Conservation (phyloP, 129 eudicot genomes). For the Heracleum sosnowskyi region DNA sequence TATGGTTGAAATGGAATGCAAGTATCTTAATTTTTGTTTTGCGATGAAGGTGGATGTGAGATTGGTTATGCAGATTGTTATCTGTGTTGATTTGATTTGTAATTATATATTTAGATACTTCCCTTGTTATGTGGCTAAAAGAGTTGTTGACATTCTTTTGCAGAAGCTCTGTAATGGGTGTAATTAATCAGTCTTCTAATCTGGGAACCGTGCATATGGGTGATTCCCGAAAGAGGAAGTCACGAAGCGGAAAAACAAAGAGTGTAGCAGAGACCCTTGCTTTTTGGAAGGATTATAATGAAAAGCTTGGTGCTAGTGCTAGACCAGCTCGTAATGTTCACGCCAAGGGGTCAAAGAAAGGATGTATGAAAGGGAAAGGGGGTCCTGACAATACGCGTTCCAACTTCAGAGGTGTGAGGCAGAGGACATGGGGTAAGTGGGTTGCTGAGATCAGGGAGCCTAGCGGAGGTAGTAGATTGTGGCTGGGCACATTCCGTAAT, state of each 20-base stretch:
- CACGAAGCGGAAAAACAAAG: constrained; percentile 40
- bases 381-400: constrained; percentile 17
- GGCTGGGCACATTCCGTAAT: constrained; percentile 19
- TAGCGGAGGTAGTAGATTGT: constrained; percentile 1
- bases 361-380: constrained; percentile 23
- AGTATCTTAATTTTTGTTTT: background rate
- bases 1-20: background rate
- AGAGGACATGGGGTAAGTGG: constrained; percentile 27
- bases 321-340: constrained; percentile 16
- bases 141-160: background rate
- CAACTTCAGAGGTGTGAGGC: constrained; percentile 23
- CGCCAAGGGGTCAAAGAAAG: constrained; percentile 18
- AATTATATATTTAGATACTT: background rate
- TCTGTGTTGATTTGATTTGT: background rate
- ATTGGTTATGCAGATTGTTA: background rate
- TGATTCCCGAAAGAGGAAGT: constrained; percentile 34
- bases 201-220: constrained; percentile 14
- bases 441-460: constrained; percentile 25
- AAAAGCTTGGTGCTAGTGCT: constrained; percentile 16
- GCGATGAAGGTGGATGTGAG: background rate
- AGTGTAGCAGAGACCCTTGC: constrained; percentile 68
- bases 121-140: background rate
- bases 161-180: constrained; percentile 18
- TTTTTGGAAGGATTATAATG: constrained; percentile 56
- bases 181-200: constrained; percentile 21